phyloP scores from a whole-genome alignment of 441 rosid genomes.

The Biscutella laevigata region DNA sequence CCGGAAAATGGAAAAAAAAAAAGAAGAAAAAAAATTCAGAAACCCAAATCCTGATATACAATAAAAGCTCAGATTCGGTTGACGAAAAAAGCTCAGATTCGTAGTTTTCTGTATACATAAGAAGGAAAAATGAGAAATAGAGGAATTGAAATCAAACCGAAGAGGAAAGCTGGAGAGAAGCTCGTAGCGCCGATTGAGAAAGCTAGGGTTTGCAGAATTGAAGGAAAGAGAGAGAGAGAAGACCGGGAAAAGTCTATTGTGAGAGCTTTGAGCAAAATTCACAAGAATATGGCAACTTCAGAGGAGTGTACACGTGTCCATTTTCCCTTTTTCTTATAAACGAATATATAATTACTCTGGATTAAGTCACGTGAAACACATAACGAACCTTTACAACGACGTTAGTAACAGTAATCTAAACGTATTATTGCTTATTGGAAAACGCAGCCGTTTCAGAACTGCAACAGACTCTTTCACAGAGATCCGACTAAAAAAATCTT shows the following conservation, averaged over 20 bases:
- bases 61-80: background rate
- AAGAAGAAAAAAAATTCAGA: background rate
- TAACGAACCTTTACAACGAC: too few species aligned
- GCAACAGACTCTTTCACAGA: background rate
- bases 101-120: background rate
- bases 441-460: too few species aligned
- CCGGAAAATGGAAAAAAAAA: too few species aligned
- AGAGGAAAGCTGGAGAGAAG: constrained; percentile 10
- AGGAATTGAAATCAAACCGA: constrained; percentile 8
- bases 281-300: background rate
- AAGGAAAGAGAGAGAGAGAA: too few species aligned
- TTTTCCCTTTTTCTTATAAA: background rate
- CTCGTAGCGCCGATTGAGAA: constrained; percentile 23
- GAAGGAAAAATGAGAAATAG: background rate
- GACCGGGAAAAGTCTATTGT: constrained; percentile 19
- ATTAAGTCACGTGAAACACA: too few species aligned
- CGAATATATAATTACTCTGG: too few species aligned
- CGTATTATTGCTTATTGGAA: too few species aligned
- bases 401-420: too few species aligned
- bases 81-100: constrained; percentile 15
- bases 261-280: constrained; percentile 15
- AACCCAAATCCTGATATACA: background rate
- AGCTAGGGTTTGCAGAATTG: constrained; percentile 27
- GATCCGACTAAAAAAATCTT: too few species aligned
- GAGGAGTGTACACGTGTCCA: constrained; percentile 27